These are phyloP conservation scores for Mollisia scopiformis DNA, from an alignment of 2,329 filamentous ascomycete species.

Conservation along the genomic window DNA sequence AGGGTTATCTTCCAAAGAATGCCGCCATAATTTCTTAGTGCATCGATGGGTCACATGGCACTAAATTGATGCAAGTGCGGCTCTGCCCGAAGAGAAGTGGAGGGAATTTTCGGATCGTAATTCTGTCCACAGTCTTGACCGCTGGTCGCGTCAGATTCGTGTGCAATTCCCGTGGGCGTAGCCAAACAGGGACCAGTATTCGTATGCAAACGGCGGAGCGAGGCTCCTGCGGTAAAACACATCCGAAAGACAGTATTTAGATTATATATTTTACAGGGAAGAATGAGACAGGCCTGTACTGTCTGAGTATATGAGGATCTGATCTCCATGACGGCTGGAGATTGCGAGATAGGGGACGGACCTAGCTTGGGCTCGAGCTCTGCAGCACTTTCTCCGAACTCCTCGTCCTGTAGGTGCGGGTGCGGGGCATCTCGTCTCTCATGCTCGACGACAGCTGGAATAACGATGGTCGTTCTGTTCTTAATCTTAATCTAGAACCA, in stretches of 20 bases:
- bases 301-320: background rate
- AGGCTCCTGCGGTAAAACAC: background rate
- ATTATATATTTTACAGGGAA: background rate
- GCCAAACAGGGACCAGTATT: background rate
- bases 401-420: slow-evolving; percentile 1
- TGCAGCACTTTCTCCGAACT: background rate
- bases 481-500: background rate
- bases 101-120: background rate
- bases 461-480: too few relatives aligned
- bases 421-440: background rate
- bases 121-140: background rate
- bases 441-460: too few relatives aligned
- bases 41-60: slow-evolving; percentile 16
- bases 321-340: slow-evolving; percentile 6
- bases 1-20: slow-evolving; percentile 7
- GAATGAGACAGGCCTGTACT: background rate
- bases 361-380: slow-evolving; percentile 9
- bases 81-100: slow-evolving; percentile 10
- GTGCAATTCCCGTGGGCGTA: background rate
- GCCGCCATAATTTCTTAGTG: slow-evolving; percentile 10
- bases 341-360: background rate
- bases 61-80: slow-evolving; percentile 15
- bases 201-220: background rate
- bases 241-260: background rate
- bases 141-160: background rate